Evolutionary conservation across 2,329 filamentous ascomycete species (phyloP), one percentile per base, ranked within the genome.

Genomic region (Ophiostoma tasmaniense): DNA sequence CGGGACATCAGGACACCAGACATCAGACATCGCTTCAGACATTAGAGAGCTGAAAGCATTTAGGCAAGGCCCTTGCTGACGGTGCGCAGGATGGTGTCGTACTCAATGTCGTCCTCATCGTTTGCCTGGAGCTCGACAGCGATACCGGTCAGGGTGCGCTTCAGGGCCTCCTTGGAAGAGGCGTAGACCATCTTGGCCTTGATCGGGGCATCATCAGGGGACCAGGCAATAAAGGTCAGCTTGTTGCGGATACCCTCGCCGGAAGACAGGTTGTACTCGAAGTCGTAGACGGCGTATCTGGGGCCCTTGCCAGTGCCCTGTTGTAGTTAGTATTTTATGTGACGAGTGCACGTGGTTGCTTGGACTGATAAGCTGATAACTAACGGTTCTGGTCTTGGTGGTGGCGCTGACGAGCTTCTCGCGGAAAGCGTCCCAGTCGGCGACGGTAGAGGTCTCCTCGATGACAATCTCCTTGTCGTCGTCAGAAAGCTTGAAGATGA

Each of bases 171-270:
- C 84, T 94, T 95, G 80, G 91, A 95, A 67, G 91, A 91, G 75
- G 91, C 90, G 84, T 94, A 95, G 80, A 93, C 85, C 91, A 95
- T 95, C 85, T 93, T 93, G 80, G 89, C 85, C 91, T 89, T 89
- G 80, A 93, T 84, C 74, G 85, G 82, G 73, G 91, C 90, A 85
- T 92, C 88, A 86, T 95, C 90, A 70, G 90, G 90, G 73, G 89
- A 90, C 90, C 90, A 93, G 75, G 88, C 84, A 74, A 93, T 87
- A 81, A 93, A 92, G 76, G 87, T 86, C 75, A 92, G 52, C 45
- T 59, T 61, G 66, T 85, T 89, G 87, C 90, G 87, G 77, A 83
- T 83, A 76, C 91, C 91, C 80, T 93, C 91, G 74, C 90, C 90
- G 70, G 84, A 85, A 70, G 85, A 84, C 72, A 91, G 84, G 73